Evolutionary conservation across 768 basidiomycete genomes (phyloP).

Genomic region (Boletus rubroflammeus): DNA sequence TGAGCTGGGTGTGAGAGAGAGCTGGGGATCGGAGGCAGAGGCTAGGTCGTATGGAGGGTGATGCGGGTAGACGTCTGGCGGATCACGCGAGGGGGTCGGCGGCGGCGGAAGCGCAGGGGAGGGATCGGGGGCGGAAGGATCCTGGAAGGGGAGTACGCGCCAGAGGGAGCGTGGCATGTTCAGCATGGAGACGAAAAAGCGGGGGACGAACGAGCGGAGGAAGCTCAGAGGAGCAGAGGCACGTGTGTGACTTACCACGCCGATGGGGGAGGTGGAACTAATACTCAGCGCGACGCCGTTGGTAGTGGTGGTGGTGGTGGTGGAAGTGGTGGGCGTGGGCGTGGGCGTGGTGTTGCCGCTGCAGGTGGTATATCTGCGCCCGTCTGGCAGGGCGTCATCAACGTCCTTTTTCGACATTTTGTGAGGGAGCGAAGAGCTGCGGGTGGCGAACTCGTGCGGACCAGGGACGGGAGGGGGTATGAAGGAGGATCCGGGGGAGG

Average conservation of each 20-base stretch:
- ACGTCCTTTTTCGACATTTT: slow-evolving; percentile 27
- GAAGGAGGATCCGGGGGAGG: slow-evolving; percentile 66
- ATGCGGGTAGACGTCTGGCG: slow-evolving; percentile 15
- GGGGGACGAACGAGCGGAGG: slow-evolving; percentile 25
- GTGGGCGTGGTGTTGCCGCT: background rate
- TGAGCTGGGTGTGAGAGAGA: background rate
- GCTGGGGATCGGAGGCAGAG: background rate
- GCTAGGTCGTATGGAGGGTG: background rate
- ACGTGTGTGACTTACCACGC: slow-evolving; percentile 30
- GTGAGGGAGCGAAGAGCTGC: slow-evolving; percentile 23
- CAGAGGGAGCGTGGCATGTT: slow-evolving; percentile 29
- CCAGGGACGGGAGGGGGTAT: slow-evolving; percentile 64
- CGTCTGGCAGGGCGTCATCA: slow-evolving; percentile 1
- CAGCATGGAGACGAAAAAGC: slow-evolving; percentile 27
- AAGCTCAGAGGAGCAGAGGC: slow-evolving; percentile 16
- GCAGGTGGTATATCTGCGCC: background rate
- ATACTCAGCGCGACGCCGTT: slow-evolving; percentile 1
- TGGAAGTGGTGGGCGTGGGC: background rate
- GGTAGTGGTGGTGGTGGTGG: background rate
- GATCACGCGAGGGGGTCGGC: slow-evolving; percentile 18
- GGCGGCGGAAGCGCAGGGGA: slow-evolving; percentile 19
- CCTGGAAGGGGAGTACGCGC: slow-evolving; percentile 28
- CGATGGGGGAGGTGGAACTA: slow-evolving; percentile 8
- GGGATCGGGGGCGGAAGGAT: slow-evolving; percentile 36
- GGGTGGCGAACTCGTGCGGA: slow-evolving; percentile 64